Percentiles rank a stretch among this genome's conserved stretches.
Evolutionary conservation across 2,329 filamentous ascomycete species (phyloP).

Genomic region (Xylaria sp.): DNA sequence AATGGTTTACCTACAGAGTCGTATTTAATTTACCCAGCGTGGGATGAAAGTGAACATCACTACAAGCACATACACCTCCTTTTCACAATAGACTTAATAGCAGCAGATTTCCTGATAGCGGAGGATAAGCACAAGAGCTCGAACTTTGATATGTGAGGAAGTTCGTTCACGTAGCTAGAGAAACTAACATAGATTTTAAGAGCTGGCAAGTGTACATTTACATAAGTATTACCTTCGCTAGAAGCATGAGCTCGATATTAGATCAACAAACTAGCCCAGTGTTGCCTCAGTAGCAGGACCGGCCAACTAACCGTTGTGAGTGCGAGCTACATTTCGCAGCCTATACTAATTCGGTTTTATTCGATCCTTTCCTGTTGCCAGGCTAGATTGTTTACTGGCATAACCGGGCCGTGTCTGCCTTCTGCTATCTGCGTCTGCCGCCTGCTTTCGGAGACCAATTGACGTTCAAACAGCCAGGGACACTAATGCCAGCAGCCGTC

Average conservation of each 20-base stretch:
- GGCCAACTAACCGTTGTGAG: neutral
- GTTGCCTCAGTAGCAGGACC: neutral
- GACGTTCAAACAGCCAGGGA: conserved; percentile 47
- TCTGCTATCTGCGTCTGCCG: conserved; percentile 9
- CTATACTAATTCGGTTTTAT: neutral
- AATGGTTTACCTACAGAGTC: neutral
- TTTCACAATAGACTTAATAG: neutral
- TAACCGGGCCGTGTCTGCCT: neutral
- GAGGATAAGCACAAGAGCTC: neutral
- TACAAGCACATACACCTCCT: neutral
- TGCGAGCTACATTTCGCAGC: neutral
- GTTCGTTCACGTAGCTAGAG: conserved; percentile 11
- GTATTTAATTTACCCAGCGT: neutral
- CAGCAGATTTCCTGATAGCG: neutral
- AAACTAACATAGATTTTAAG: too few relatives aligned
- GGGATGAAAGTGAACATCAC: neutral
- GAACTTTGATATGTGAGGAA: neutral
- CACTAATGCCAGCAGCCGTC: conserved; percentile 46
- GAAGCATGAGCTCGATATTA: conserved; percentile 1
- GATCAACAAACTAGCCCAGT: neutral
- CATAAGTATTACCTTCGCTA: conserved; percentile 21
- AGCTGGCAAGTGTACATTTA: too few relatives aligned
- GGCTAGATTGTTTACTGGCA: neutral
- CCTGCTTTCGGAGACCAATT: conserved; percentile 25
- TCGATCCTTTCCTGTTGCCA: neutral